Evolutionary conservation across 345 rosid genomes (phyloP), one percentile per base, ranked within the genome.

Genomic region (Acer saccharum): DNA sequence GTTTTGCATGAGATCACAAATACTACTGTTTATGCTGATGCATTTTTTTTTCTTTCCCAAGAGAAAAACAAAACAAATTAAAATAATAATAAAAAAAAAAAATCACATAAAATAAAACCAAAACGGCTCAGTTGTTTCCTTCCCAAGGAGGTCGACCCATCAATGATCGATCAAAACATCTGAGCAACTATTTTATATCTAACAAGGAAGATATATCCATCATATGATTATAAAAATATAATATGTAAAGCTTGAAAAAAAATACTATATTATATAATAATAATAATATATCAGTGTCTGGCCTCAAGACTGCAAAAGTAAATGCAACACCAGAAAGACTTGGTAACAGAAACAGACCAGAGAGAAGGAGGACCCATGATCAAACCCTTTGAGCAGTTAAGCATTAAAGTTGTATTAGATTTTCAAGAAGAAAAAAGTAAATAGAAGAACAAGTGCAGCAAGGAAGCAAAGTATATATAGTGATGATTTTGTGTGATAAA

Each of bases 21-120:
- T 65, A 80, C 73, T 71, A 79, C 77, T 78, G 72, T 78, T 73
- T 80, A 69, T 77, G 83, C 76, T 79, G 77, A 87, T 87, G 80
- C 69, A 80, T 77, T 80, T 82, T 77, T n/a, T n/a, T 80, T 82
- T 73, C 78, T 77, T 85, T 78, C 70, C 85, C 86, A 76, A 77
- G 78, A 70, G 77, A 79, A 83, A 76, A 43, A 9, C 69, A 23
- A 58, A 57, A 60, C 18, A 18, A 65, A 46, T 7, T 68, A 2
- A 2, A 61, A 3, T 7, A 43, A 43, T n/a, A n/a, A n/a, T n/a
- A 29, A 21, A 54, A 12, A 0, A 32, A 12, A 50, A 78, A 72
- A 63, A 25, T 57, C 23, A 50, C 80, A 71, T 43, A 70, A 77
- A 80, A 73, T 65, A 44, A 71, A 73, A 76, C 25, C 64, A 20